A percentile compares a stretch with the other conserved stretches of the same genome.
phyloP scores from a whole-genome alignment of 495 filamentous ascomycete genomes.

The Wilcoxina mikolae region DNA sequence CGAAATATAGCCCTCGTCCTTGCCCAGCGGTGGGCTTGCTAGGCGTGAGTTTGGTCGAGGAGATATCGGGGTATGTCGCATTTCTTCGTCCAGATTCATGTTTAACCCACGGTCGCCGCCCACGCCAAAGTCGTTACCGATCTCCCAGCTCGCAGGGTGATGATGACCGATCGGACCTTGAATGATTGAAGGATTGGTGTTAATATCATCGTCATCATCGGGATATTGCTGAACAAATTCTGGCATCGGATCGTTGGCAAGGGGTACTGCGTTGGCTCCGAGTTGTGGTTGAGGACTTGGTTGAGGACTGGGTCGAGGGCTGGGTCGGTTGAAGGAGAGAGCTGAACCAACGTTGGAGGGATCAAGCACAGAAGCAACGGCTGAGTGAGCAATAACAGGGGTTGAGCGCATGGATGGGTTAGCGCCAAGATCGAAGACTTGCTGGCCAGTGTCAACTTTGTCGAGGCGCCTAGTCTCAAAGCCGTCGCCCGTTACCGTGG shows the following conservation, averaged over 20 bases:
- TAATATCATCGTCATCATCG: conserved; percentile 49
- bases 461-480: conserved; percentile 23
- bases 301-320: conserved; percentile 14
- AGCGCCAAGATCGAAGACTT: conserved; percentile 24
- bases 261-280: conserved; percentile 48
- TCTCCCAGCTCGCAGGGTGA: conserved; percentile 19
- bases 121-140: conserved; percentile 12
- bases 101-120: conserved; percentile 20
- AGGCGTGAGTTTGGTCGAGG: not conserved
- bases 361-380: conserved; percentile 28
- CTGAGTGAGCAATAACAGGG: conserved; percentile 20
- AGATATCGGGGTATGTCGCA: not conserved
- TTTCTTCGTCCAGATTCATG: not conserved
- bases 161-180: conserved; percentile 44
- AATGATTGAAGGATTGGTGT: conserved; percentile 64
- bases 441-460: conserved; percentile 22
- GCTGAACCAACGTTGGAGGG: conserved; percentile 27
- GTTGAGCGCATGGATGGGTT: conserved; percentile 29
- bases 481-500: conserved; percentile 15
- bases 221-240: conserved; percentile 47
- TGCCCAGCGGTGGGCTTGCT: conserved; percentile 6
- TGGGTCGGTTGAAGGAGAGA: conserved; percentile 23
- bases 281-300: too few species aligned
- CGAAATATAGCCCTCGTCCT: conserved; percentile 84
- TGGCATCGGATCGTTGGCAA: conserved; percentile 46